Conservation (phyloP, 306 rosid genomes). For the Vigna nakashimae region DNA sequence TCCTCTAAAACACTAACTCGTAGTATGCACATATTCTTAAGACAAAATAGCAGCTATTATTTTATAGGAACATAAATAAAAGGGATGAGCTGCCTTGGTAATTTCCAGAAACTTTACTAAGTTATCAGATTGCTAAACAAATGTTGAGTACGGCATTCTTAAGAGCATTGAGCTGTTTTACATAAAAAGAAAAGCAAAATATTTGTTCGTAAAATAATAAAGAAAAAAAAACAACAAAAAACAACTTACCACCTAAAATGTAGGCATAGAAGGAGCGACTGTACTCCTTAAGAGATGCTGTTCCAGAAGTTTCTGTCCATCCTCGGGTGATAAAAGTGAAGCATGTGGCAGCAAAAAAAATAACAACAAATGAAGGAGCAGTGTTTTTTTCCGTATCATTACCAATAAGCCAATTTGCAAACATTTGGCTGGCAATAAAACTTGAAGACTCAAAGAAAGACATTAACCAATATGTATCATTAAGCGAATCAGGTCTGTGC, state of each 20-base stretch:
- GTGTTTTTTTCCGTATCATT: slow-evolving; percentile 53
- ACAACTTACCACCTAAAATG: slow-evolving; percentile 73
- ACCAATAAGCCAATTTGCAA: slow-evolving; percentile 84
- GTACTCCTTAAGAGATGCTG: slow-evolving; percentile 68
- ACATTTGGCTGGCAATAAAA: slow-evolving; percentile 81
- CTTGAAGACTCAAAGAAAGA: slow-evolving; percentile 81
- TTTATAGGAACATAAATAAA: slow-evolving; percentile 12
- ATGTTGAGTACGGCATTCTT: slow-evolving; percentile 22
- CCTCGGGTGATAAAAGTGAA: slow-evolving; percentile 64
- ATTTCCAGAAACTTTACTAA: slow-evolving; percentile 17
- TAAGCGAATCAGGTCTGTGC: slow-evolving; percentile 81
- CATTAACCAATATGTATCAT: slow-evolving; percentile 95
- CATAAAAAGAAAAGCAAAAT: neutral
- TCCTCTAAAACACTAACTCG: neutral
- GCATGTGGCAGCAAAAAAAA: slow-evolving; percentile 71
- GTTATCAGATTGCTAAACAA: slow-evolving; percentile 29
- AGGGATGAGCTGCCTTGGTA: slow-evolving; percentile 20
- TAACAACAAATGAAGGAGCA: slow-evolving; percentile 59
- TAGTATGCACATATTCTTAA: neutral
- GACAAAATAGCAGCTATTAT: slow-evolving; percentile 23
- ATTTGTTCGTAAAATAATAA: slow-evolving; percentile 22
- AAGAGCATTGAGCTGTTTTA: slow-evolving; percentile 18
- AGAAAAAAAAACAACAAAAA: slow-evolving; percentile 40
- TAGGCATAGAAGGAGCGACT: slow-evolving; percentile 64
- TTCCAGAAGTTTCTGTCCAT: slow-evolving; percentile 67